phyloP scores from a whole-genome alignment of 768 basidiomycete species.

The Solioccasus polychromus region DNA sequence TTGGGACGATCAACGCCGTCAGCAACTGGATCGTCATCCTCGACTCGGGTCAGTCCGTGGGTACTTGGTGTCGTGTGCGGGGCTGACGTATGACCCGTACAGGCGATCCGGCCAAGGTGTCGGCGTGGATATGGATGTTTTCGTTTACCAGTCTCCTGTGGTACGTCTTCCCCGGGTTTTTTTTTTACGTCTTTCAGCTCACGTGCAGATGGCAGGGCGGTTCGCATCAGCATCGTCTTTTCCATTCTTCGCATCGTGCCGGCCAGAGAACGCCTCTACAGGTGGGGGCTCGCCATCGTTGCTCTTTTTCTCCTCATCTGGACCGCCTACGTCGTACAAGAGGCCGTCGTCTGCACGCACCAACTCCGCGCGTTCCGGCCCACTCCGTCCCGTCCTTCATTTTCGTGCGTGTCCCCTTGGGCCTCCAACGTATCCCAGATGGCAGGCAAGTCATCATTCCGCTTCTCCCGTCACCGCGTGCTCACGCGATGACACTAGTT shows the following conservation, averaged over 20 bases:
- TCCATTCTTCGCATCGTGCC: slow-evolving; percentile 20
- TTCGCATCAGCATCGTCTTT: slow-evolving; percentile 20
- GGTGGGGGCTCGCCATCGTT: slow-evolving; percentile 5
- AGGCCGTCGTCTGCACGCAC: slow-evolving; percentile 4
- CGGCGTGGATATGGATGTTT: slow-evolving; percentile 16
- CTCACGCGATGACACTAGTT: not conserved
- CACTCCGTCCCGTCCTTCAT: not conserved
- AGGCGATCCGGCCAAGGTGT: not conserved
- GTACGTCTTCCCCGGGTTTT: slow-evolving; percentile 7
- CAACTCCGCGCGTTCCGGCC: not conserved
- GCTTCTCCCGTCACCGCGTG: not conserved
- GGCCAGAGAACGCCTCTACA: slow-evolving; percentile 7
- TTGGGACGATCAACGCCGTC: slow-evolving; percentile 2
- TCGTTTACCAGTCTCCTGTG: slow-evolving; percentile 10
- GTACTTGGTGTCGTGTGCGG: not conserved
- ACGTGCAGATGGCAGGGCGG: slow-evolving; percentile 9
- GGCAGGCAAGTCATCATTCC: slow-evolving; percentile 1
- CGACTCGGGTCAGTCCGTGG: slow-evolving; percentile 1
- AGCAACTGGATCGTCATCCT: slow-evolving; percentile 10
- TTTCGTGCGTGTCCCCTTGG: not conserved
- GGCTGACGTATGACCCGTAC: not conserved
- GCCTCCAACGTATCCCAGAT: slow-evolving; percentile 1
- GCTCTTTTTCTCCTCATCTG: slow-evolving; percentile 10
- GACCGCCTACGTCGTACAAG: not conserved
- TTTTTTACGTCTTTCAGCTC: not conserved